Percentiles rank a stretch among this genome's conserved stretches.
Evolutionary conservation across 148 eudicot species (phyloP).

Genomic region (Rhododendron simsii): DNA sequence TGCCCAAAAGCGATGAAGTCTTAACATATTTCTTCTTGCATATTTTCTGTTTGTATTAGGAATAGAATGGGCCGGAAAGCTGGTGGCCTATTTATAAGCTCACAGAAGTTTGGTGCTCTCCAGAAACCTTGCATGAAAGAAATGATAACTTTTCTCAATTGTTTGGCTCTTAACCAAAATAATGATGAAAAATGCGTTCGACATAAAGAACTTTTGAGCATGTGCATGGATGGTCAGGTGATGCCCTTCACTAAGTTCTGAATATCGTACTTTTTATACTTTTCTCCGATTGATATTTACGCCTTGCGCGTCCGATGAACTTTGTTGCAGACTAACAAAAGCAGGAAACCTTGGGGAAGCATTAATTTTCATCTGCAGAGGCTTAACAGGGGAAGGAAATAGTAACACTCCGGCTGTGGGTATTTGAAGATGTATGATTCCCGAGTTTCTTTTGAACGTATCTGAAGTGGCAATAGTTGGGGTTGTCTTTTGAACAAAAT

Average conservation of each 20-base stretch:
- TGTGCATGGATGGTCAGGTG: constrained; percentile 94
- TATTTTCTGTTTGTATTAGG: constrained; percentile 9
- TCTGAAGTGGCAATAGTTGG: not conserved
- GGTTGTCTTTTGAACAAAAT: not conserved
- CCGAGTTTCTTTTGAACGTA: not conserved
- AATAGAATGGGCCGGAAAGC: constrained; percentile 69
- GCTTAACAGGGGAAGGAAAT: constrained; percentile 76
- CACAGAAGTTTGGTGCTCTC: constrained; percentile 70
- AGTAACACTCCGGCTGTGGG: constrained; percentile 7
- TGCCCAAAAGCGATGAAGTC: not conserved
- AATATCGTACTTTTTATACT: not conserved
- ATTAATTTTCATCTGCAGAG: constrained; percentile 79
- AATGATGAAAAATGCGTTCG: constrained; percentile 69
- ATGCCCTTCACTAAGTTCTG: not conserved
- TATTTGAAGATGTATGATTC: not conserved
- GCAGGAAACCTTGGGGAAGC: constrained; percentile 65
- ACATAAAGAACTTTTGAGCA: constrained; percentile 60
- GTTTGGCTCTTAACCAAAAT: constrained; percentile 65
- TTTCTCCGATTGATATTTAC: not conserved
- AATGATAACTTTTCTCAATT: constrained; percentile 70
- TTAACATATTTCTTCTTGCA: not conserved
- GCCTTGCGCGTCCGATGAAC: not conserved
- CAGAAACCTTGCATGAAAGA: constrained; percentile 85
- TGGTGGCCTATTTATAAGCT: constrained; percentile 51
- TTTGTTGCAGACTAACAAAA: constrained; percentile 44